Evolutionary conservation across 2,329 filamentous ascomycete species (phyloP), one percentile per base, ranked within the genome.

Genomic region (Penicillium verrucosum): DNA sequence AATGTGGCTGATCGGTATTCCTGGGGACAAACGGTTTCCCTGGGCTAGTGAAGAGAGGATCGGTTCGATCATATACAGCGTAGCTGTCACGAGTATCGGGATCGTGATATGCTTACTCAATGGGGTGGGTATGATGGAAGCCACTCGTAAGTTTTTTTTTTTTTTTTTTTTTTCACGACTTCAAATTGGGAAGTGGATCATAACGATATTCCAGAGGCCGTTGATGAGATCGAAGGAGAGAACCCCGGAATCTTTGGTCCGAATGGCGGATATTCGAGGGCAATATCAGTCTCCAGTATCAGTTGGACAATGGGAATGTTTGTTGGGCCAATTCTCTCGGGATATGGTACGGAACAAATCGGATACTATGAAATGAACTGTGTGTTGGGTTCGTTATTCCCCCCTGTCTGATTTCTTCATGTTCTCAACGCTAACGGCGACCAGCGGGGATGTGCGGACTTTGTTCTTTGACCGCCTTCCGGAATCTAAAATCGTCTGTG

Each of bases 101-200:
- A 46, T 65, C 11, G 54, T 63, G 7, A 67, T 63, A 3, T 65
- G 62, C 43, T 44, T 70, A 11, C 53, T 69, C 27, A 67, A 69
- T 43, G 69, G 69, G 1, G 62, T 66, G 18, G 69, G 66, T 3
- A 64, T 62, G 10, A 61, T 70, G 21, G 70, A 72, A 52, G 65
- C 67, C 32, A 69, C 66, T 16, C 47, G 70, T 72, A 60, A 59
- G 69, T 59, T 40, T n/a, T 6, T 29, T 14, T 23, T 4, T 34
- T 21, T 18, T 27, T 37, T 25, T 12, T 12, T 30, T 12, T 32
- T 32, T 32, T 32, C 11, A 29, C 18, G 25, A 7, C 5, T 5
- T 27, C 23, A 29, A 6, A 4, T 36, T 21, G 25, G 7, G 29
- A n/a, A 37, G n/a, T 53, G 18, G 11, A 12, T 36, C 16, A 21